These are phyloP conservation scores for Calocera viscosa DNA, from an alignment of 768 basidiomycete species.

Conservation along the genomic window DNA sequence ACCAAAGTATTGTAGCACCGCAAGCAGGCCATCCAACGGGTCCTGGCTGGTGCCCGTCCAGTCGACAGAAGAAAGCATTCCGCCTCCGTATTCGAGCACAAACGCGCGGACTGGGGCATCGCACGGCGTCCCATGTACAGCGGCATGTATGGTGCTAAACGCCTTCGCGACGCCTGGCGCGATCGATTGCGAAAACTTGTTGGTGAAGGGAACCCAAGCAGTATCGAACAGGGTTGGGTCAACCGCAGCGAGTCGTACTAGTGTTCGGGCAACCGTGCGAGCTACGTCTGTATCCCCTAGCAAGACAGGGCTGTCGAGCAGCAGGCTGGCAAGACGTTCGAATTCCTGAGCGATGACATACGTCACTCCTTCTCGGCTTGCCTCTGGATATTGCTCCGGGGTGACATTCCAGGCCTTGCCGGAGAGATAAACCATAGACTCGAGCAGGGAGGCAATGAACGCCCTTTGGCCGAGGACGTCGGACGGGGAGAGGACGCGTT, in stretches of 20 bases:
- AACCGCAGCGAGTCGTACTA: not conserved
- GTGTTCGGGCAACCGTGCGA: not conserved
- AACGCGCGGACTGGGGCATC: not conserved
- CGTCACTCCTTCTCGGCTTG: not conserved
- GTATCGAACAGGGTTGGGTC: not conserved
- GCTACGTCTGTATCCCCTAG: not conserved
- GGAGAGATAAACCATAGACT: slow-evolving; percentile 50
- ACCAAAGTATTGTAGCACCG: slow-evolving; percentile 42
- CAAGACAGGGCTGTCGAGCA: not conserved
- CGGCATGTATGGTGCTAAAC: not conserved
- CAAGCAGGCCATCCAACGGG: slow-evolving; percentile 24
- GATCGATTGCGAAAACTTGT: not conserved
- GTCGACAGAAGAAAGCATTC: not conserved
- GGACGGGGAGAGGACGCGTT: slow-evolving; percentile 43
- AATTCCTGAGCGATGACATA: not conserved
- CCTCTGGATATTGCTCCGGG: not conserved
- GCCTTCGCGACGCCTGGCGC: not conserved
- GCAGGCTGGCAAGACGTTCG: not conserved
- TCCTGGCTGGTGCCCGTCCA: not conserved
- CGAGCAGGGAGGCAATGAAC: slow-evolving; percentile 55
- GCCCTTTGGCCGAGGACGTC: slow-evolving; percentile 40
- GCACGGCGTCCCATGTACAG: not conserved
- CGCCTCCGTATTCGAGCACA: not conserved
- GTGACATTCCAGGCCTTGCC: not conserved
- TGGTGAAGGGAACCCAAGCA: not conserved